These are phyloP conservation scores for Acer yangbiense DNA, from an alignment of 345 rosid genomes.

Conservation along the genomic window DNA sequence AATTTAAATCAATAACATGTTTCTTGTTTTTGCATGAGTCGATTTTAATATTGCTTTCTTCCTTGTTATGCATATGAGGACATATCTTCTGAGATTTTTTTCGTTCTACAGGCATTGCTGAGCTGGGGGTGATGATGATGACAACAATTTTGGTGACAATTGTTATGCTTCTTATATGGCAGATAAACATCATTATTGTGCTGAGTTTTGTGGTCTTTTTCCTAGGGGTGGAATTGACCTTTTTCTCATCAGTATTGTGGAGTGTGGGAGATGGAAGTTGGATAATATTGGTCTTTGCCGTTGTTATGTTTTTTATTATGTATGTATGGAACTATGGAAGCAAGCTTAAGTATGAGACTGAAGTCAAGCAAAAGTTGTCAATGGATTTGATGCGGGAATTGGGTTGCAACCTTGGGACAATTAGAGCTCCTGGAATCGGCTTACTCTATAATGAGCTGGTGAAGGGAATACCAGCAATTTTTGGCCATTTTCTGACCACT, in stretches of 20 bases:
- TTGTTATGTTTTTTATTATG: constrained; percentile 86
- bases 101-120: constrained; percentile 80
- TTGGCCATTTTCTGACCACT: constrained; percentile 96
- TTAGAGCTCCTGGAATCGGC: constrained; percentile 98
- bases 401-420: constrained; percentile 93
- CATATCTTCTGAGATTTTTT: constrained; percentile 26
- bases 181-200: constrained; percentile 82
- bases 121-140: constrained; percentile 99
- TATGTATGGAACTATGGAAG: constrained; percentile 97
- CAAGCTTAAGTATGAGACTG: constrained; percentile 94
- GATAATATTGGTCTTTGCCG: constrained; percentile 88
- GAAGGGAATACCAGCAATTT: constrained; percentile 92
- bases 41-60: neutral
- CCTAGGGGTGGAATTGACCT: constrained; percentile 80
- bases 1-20: neutral
- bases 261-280: constrained; percentile 93
- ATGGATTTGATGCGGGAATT: constrained; percentile 92
- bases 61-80: neutral
- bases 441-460: constrained; percentile 92
- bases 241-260: constrained; percentile 85
- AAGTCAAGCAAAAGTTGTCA: constrained; percentile 89
- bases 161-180: constrained; percentile 99
- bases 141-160: constrained; percentile 86
- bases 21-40: neutral
- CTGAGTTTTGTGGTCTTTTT: constrained; percentile 65